Evolutionary conservation across 2,329 filamentous ascomycete genomes (phyloP).

Genomic region (Pseudocercospora macadamiae): DNA sequence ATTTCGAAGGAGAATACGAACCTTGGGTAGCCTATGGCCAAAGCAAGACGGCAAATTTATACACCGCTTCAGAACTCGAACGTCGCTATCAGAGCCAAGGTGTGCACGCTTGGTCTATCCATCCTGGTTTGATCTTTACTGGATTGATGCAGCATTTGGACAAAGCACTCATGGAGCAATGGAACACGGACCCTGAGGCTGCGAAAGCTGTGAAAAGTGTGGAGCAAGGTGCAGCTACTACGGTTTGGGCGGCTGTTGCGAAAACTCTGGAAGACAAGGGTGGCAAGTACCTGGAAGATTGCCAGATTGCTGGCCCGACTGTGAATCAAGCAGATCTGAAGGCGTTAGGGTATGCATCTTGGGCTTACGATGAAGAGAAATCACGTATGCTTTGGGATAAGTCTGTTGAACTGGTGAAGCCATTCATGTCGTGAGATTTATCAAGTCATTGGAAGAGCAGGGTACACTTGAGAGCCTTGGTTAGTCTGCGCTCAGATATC

Average conservation of each 20-base stretch:
- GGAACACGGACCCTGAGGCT: not conserved
- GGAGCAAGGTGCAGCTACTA: constrained; percentile 56
- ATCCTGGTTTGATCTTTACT: constrained; percentile 39
- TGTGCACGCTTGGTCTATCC: constrained; percentile 50
- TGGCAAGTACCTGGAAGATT: constrained; percentile 48
- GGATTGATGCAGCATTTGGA: not conserved
- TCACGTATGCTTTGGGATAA: too few relatives aligned
- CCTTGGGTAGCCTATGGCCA: constrained; percentile 48
- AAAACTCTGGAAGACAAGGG: constrained; percentile 47
- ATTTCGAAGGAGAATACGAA: constrained; percentile 32
- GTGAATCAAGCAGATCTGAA: too few relatives aligned
- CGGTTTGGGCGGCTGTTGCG: constrained; percentile 50
- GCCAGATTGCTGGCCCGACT: constrained; percentile 7
- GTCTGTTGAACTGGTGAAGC: too few relatives aligned
- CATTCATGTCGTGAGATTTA: too few relatives aligned
- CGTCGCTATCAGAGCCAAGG: constrained; percentile 49
- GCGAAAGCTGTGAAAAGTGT: constrained; percentile 20
- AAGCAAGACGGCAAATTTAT: constrained; percentile 56
- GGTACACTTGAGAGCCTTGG: too few relatives aligned
- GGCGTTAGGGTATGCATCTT: too few relatives aligned
- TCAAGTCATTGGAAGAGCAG: too few relatives aligned
- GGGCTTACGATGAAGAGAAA: too few relatives aligned
- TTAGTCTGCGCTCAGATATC: too few relatives aligned
- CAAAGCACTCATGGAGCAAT: too few relatives aligned
- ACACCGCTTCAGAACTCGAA: constrained; percentile 56